Evolutionary conservation across 73 alveolate species (phyloP).

Genomic region (Uronychia binucleata): DNA sequence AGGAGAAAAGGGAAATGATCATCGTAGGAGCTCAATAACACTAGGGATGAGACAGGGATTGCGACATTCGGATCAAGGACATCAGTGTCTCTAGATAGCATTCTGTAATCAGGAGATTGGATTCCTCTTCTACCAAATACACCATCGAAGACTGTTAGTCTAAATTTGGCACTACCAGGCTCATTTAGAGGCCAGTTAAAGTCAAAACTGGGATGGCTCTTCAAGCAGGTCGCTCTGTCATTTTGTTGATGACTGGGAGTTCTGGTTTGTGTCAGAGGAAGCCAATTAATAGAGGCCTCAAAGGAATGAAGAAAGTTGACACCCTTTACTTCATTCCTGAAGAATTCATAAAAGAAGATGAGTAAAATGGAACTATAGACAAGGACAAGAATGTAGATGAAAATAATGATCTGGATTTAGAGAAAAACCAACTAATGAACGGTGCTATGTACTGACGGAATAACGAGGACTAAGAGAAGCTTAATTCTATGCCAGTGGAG

Average conservation of each 20-base stretch:
- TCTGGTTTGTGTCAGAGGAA: not conserved
- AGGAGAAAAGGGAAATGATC: not conserved
- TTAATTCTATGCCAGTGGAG: not conserved
- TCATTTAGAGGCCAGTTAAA: not conserved
- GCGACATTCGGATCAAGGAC: slow-evolving; percentile 81
- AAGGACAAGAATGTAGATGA: not conserved
- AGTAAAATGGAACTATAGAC: not conserved
- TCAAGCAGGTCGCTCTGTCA: not conserved
- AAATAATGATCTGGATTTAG: not conserved
- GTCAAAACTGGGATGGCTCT: not conserved
- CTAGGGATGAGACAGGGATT: slow-evolving; percentile 92
- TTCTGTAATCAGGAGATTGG: slow-evolving; percentile 26
- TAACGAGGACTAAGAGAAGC: not conserved
- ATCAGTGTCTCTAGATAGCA: slow-evolving; percentile 85
- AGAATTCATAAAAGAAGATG: not conserved
- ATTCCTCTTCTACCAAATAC: not conserved
- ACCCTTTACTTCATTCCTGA: not conserved
- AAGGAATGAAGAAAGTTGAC: not conserved
- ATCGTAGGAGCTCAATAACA: too few species aligned
- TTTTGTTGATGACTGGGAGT: not conserved
- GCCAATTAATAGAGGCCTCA: not conserved
- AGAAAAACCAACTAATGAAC: not conserved
- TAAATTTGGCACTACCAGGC: not conserved
- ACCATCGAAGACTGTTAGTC: not conserved
- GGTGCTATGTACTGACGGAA: not conserved